Evolutionary conservation across 2,329 filamentous ascomycete genomes (phyloP), one percentile per base, ranked within the genome.

Genomic region (Metarhizium humberi): DNA sequence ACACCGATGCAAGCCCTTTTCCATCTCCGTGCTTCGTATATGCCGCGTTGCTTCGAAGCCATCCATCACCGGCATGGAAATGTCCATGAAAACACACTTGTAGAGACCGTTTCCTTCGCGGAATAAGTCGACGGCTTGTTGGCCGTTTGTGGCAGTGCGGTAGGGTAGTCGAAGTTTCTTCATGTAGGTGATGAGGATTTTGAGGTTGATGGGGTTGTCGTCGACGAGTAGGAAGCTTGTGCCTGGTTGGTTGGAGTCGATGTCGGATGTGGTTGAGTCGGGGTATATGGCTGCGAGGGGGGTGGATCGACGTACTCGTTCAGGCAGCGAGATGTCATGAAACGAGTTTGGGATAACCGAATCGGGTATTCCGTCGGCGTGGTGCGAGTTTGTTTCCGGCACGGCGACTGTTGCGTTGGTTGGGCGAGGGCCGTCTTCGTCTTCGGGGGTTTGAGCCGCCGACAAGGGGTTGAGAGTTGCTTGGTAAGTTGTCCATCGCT

Each of bases 21-120:
- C 46, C 29, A n/a, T 40, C 38, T 56, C 55, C 3, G 49, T 53
- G 20, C 36, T 43, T 10, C 78, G 72, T 16, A 80, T 79, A 20
- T 66, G 67, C 4, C 72, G 67, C 2, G 77, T 79, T 0, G 74
- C 72, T 13, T 73, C 74, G 6, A 78, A 70, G 0, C 76, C 76
- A 57, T 81, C 73, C 59, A 81, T 74, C 3, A 79, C 64, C 0
- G 78, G 78, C 78, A 82, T 81, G 56, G 72, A 78, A 4, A 80
- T 75, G 59, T 81, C 78, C 56, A 69, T 72, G 1, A 72, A 59
- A 2, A 71, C 59, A 52, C 62, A 63, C 20, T 54, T 54, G 20
- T 61, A 68, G 2, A 57, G 40, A 0, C 52, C 58, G 0, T 59
- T 59, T 6, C 52, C 32, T 6, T 58, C 36, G 4, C 40, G 52